These are phyloP conservation scores for Gracilaria vermiculophylla DNA, from an alignment of 23 red algal species.

Conservation along the genomic window DNA sequence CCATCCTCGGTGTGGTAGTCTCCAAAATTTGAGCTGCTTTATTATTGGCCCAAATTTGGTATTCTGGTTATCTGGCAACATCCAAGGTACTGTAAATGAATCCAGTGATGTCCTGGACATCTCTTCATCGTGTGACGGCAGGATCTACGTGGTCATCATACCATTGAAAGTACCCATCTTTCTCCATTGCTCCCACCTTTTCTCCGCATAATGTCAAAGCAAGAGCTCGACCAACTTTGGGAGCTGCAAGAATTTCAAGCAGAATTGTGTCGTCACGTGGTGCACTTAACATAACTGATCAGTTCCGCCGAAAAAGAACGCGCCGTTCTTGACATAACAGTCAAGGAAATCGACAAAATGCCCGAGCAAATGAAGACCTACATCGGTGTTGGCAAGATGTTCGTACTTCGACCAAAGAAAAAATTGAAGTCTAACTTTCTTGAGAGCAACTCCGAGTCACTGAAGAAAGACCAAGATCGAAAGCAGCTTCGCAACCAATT, in stretches of 20 bases:
- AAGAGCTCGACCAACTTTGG: constrained; percentile 70
- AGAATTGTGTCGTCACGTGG: constrained; percentile 49
- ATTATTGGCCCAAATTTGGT: too few species aligned
- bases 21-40: too few species aligned
- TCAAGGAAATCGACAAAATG: constrained; percentile 59
- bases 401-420: constrained; percentile 35
- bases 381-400: constrained; percentile 59
- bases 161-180: background rate
- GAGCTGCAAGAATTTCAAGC: constrained; percentile 58
- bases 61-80: too few species aligned
- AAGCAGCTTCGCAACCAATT: constrained; percentile 53
- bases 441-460: constrained; percentile 4
- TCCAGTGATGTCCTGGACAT: too few species aligned
- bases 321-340: constrained; percentile 44
- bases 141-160: too few species aligned
- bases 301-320: constrained; percentile 50
- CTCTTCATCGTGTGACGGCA: too few species aligned
- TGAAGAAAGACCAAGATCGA: constrained; percentile 55
- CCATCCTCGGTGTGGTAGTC: too few species aligned
- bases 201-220: constrained; percentile 30
- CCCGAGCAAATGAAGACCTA: constrained; percentile 20
- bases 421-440: constrained; percentile 26
- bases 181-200: too few species aligned
- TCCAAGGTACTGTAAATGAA: too few species aligned
- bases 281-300: constrained; percentile 60